Conservation (phyloP, 2,329 filamentous ascomycete species). For the Nigrograna mackinnonii region DNA sequence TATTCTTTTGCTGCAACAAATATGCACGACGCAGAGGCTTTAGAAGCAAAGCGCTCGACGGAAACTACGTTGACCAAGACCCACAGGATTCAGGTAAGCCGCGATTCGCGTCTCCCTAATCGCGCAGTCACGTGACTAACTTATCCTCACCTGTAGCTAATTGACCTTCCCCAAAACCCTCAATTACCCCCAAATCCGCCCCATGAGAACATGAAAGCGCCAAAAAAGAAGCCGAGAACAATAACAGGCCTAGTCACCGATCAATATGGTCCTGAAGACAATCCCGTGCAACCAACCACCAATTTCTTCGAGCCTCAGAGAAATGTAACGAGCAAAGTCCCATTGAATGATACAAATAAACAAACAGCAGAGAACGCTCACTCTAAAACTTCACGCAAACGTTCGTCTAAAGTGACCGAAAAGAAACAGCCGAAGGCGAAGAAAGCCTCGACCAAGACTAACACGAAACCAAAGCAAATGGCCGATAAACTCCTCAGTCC, state of each 20-base stretch:
- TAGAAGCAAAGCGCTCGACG: no score
- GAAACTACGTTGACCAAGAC: conserved; percentile 23
- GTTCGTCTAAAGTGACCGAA: conserved; percentile 11
- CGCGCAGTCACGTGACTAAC: not conserved
- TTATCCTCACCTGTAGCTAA: conserved; percentile 16
- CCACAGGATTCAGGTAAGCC: conserved; percentile 30
- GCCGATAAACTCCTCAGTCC: conserved; percentile 43
- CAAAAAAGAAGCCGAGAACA: conserved; percentile 43
- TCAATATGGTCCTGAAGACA: conserved; percentile 28
- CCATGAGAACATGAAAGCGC: conserved; percentile 35
- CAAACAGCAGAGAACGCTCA: conserved; percentile 7
- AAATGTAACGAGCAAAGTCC: conserved; percentile 22
- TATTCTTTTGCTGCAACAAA: conserved; percentile 33
- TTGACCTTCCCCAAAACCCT: conserved; percentile 30
- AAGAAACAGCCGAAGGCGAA: conserved; percentile 21
- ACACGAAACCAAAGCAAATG: conserved; percentile 27
- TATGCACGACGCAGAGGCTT: no score
- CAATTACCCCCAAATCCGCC: conserved; percentile 19
- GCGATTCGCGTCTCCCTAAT: not conserved
- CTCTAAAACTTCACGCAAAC: conserved; percentile 24
- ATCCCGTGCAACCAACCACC: conserved; percentile 6
- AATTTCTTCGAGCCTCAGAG: conserved; percentile 27
- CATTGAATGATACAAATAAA: conserved; percentile 25
- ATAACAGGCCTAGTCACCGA: conserved; percentile 43
- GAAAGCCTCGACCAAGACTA: conserved; percentile 25